phyloP scores from a whole-genome alignment of 164 flowering plant genomes.

The Aristolochia contorta region DNA sequence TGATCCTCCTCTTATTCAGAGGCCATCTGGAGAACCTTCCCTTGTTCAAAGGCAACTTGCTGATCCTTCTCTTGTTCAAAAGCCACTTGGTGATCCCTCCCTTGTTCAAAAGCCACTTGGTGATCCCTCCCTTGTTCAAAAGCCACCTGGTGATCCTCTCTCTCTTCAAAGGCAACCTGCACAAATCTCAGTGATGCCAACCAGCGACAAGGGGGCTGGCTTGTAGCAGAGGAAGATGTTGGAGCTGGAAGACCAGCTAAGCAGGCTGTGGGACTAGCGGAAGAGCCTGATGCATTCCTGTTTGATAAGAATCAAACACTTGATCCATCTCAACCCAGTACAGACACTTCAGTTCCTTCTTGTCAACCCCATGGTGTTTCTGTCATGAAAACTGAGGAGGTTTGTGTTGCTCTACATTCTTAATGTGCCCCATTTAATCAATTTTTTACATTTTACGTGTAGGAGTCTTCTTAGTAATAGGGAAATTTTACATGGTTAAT shows the following conservation, averaged over 20 bases:
- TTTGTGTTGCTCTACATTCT: constrained; percentile 13
- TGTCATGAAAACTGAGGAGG: constrained; percentile 53
- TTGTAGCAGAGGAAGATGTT: constrained; percentile 44
- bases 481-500: background rate
- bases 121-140: too few relatives aligned
- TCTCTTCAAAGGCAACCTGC: background rate
- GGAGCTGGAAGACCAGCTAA: constrained; percentile 18
- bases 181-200: constrained; percentile 15
- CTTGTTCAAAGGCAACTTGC: too few relatives aligned
- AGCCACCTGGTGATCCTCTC: background rate
- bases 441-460: constrained; percentile 6
- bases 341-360: constrained; percentile 14
- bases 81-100: background rate
- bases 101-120: too few relatives aligned
- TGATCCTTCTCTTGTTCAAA: too few relatives aligned
- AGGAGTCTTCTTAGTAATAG: constrained; percentile 1
- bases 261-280: constrained; percentile 21
- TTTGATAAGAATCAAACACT: constrained; percentile 28
- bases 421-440: background rate
- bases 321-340: constrained; percentile 19
- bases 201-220: constrained; percentile 48
- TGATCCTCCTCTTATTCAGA: constrained; percentile 47
- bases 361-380: constrained; percentile 17
- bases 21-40: constrained; percentile 14
- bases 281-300: constrained; percentile 25